Conservation (phyloP, 1,284 basidiomycete species). For the Stygiomarasmius scandens region DNA sequence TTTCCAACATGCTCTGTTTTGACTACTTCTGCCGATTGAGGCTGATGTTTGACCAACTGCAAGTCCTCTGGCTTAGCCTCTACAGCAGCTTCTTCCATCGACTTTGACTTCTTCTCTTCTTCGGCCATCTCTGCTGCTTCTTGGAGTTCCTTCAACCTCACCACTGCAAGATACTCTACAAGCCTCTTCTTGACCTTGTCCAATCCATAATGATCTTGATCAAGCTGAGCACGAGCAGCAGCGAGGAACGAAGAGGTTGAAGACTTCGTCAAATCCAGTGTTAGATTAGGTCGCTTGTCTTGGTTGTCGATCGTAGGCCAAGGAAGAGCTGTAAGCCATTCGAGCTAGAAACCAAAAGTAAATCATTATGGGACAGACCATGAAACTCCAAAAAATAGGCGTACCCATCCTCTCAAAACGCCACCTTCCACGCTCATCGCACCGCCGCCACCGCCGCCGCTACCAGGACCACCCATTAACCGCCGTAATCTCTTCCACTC, state of each 20-base stretch:
- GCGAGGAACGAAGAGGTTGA: constrained; percentile 59
- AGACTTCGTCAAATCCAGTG: constrained; percentile 29
- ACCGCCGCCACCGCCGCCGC: constrained; percentile 9
- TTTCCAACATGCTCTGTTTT: not conserved
- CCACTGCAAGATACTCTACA: constrained; percentile 88
- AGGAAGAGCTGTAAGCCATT: constrained; percentile 83
- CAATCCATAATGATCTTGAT: constrained; percentile 87
- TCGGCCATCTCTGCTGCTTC: constrained; percentile 38
- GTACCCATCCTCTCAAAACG: constrained; percentile 75
- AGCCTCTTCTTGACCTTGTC: constrained; percentile 90
- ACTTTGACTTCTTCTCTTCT: constrained; percentile 16
- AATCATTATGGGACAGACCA: constrained; percentile 25
- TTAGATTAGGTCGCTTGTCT: constrained; percentile 26
- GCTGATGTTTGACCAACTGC: constrained; percentile 22
- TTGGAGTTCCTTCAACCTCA: constrained; percentile 74
- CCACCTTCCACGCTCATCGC: constrained; percentile 70
- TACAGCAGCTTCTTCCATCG: constrained; percentile 13
- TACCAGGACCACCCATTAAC: constrained; percentile 58
- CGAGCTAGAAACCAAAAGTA: constrained; percentile 52
- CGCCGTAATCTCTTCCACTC: constrained; percentile 80
- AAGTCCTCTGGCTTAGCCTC: constrained; percentile 16
- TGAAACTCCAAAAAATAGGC: constrained; percentile 27
- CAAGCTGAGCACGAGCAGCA: constrained; percentile 74
- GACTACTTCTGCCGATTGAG: constrained; percentile 15
- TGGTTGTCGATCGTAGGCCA: constrained; percentile 52